These are phyloP conservation scores for Stemphylium beticola DNA, from an alignment of 2,329 filamentous ascomycete species.

Conservation along the genomic window DNA sequence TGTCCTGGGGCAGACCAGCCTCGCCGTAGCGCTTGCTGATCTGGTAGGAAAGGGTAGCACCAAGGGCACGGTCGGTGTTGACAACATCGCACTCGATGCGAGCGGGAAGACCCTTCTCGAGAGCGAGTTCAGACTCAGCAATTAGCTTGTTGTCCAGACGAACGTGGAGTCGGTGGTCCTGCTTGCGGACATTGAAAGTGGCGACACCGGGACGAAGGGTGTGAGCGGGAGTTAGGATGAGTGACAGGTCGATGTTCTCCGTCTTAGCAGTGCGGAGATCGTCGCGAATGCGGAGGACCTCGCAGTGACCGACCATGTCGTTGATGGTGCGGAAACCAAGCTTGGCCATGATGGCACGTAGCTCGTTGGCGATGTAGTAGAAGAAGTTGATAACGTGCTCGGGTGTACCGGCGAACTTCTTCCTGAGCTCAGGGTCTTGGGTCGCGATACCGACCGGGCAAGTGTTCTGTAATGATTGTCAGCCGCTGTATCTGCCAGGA, in stretches of 20 bases:
- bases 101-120: conserved; percentile 92
- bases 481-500: too few species aligned
- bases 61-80: conserved; percentile 94
- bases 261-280: conserved; percentile 89
- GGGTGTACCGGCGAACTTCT: conserved; percentile 91
- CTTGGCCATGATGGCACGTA: conserved; percentile 95
- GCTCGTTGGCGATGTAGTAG: conserved; percentile 95
- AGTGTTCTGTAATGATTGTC: conserved; percentile 61
- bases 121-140: conserved; percentile 89
- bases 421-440: conserved; percentile 89
- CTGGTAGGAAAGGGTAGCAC: conserved; percentile 93
- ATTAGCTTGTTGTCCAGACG: conserved; percentile 97
- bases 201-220: conserved; percentile 92
- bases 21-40: conserved; percentile 93
- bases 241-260: conserved; percentile 87
- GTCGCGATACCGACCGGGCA: conserved; percentile 95
- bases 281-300: conserved; percentile 83
- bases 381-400: conserved; percentile 99
- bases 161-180: conserved; percentile 91
- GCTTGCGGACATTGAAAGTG: conserved; percentile 97
- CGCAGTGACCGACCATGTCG: conserved; percentile 95
- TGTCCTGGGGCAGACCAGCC: conserved; percentile 86
- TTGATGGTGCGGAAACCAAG: conserved; percentile 95
- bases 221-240: conserved; percentile 94
- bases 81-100: conserved; percentile 95